These are phyloP conservation scores for Perilla frutescens DNA, from an alignment of 257 asterid species.

Conservation along the genomic window DNA sequence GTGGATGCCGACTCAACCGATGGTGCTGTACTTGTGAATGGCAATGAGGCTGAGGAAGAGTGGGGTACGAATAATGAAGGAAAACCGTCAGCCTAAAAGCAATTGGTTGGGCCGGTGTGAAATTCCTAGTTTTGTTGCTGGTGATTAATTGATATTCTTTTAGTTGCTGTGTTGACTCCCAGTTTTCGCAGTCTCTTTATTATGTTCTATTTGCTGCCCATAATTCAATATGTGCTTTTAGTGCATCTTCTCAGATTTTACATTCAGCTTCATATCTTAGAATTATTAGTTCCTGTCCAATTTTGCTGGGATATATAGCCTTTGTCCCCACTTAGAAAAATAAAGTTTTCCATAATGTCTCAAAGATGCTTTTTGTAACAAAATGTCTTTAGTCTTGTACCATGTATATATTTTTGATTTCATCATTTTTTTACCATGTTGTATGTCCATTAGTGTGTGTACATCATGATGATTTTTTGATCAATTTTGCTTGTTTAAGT, in stretches of 20 bases:
- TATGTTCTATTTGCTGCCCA: conserved; percentile 21
- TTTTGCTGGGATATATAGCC: background rate
- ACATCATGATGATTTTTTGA: background rate
- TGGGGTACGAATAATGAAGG: conserved; percentile 98
- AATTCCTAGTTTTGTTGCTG: conserved; percentile 80
- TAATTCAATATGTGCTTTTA: conserved; percentile 19
- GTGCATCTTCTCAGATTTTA: conserved; percentile 30
- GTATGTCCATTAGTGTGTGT: conserved; percentile 11
- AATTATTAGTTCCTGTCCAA: background rate
- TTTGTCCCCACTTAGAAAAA: conserved; percentile 9
- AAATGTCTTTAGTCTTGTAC: conserved; percentile 5
- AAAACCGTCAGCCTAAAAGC: conserved; percentile 97
- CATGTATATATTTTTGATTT: background rate
- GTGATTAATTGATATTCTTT: conserved; percentile 85
- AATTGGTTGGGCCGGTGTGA: conserved; percentile 88
- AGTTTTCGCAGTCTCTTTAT: conserved; percentile 28
- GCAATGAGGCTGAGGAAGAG: conserved; percentile 93
- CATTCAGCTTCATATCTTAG: conserved; percentile 20
- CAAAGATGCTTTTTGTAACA: background rate
- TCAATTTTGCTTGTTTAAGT: background rate
- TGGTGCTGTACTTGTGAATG: conserved; percentile 87
- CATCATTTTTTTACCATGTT: conserved; percentile 2
- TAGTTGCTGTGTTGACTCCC: conserved; percentile 50
- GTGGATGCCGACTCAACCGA: conserved; percentile 93
- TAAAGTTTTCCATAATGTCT: background rate